These are phyloP conservation scores for Annulohypoxylon nitens DNA, from an alignment of 495 filamentous ascomycete genomes.

Conservation along the genomic window DNA sequence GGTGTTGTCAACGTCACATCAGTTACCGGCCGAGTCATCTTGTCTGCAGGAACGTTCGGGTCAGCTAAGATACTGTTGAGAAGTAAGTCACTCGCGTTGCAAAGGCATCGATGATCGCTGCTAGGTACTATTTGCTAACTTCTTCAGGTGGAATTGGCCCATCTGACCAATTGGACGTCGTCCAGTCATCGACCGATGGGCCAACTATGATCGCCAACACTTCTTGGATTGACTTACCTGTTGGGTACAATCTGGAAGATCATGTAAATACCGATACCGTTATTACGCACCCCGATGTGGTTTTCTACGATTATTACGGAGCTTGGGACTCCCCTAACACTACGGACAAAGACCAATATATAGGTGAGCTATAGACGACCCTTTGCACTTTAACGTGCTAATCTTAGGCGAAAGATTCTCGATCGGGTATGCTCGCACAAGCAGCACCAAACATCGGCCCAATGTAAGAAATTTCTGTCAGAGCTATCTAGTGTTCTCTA, in stretches of 20 bases:
- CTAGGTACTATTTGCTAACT: conserved; percentile 9
- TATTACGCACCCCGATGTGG: conserved; percentile 70
- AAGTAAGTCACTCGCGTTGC: conserved; percentile 20
- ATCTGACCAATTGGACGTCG: conserved; percentile 67
- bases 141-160: conserved; percentile 70
- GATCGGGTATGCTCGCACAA: conserved; percentile 74
- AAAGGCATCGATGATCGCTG: not conserved
- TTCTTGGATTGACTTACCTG: conserved; percentile 77
- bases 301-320: conserved; percentile 74
- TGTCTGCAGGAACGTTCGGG: conserved; percentile 78
- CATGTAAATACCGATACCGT: conserved; percentile 76
- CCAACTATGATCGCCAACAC: conserved; percentile 62
- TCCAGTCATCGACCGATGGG: conserved; percentile 64
- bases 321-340: conserved; percentile 64
- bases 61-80: conserved; percentile 61
- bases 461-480: conserved; percentile 54
- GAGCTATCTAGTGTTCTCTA: conserved; percentile 31
- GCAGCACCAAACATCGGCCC: conserved; percentile 76
- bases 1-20: conserved; percentile 72
- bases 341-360: conserved; percentile 54
- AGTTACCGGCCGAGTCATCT: conserved; percentile 72
- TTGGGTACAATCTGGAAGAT: conserved; percentile 78
- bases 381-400: not conserved
- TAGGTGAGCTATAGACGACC: conserved; percentile 42
- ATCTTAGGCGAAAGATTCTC: conserved; percentile 54